Evolutionary conservation across 2,329 filamentous ascomycete genomes (phyloP).

Genomic region (Arthrobotrys megalospora): DNA sequence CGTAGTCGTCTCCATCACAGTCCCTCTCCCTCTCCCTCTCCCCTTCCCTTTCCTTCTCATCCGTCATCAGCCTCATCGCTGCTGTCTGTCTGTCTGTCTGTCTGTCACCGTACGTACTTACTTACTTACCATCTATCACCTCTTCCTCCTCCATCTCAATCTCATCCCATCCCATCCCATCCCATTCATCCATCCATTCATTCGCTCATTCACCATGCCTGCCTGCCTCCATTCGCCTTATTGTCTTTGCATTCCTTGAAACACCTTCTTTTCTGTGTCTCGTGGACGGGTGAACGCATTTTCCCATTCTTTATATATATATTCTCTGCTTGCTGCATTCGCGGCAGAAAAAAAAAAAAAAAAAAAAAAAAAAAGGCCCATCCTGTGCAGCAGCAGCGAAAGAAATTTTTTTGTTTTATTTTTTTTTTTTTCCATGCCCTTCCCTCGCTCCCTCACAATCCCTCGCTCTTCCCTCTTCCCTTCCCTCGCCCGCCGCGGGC

Average conservation of each 20-base stretch:
- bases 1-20: not conserved
- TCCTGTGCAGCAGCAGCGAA: not conserved
- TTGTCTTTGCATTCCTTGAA: conserved; percentile 60
- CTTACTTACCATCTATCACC: not conserved
- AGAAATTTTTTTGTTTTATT: not conserved
- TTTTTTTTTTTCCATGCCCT: not conserved
- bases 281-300: not conserved
- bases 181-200: no score
- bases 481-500: conserved; percentile 1
- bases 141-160: not conserved
- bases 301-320: conserved; percentile 34
- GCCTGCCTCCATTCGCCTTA: conserved; percentile 54
- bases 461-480: not conserved
- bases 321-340: conserved; percentile 16
- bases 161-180: conserved; percentile 42
- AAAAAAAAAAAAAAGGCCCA: not conserved
- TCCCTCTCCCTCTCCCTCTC: not conserved
- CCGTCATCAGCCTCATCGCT: conserved; percentile 19
- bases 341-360: not conserved
- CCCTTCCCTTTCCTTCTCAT: not conserved
- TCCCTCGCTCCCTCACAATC: no score
- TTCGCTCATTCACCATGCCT: conserved; percentile 63
- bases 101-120: conserved; percentile 13
- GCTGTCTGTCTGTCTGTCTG: conserved; percentile 9
- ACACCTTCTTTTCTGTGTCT: conserved; percentile 47